A percentile compares a stretch with the other conserved stretches of the same genome.
phyloP scores from a whole-genome alignment of 331 rosid species.

The Dryas integrifolia region DNA sequence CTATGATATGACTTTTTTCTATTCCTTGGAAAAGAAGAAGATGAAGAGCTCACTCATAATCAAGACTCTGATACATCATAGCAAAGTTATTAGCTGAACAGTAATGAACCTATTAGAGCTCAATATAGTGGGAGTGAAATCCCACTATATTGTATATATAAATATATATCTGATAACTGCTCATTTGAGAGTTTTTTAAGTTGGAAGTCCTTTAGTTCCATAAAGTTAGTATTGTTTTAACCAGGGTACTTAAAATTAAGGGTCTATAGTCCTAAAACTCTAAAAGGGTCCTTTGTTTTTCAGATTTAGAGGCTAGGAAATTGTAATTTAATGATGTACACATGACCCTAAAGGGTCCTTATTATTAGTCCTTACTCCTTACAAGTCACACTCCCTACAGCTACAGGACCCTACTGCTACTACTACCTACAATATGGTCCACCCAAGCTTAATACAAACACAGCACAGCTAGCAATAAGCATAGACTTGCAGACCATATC shows the following conservation, averaged over 20 bases:
- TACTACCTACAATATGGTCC: conserved; percentile 14
- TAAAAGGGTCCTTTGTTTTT: no score
- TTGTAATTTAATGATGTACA: no score
- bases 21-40: conserved; percentile 10
- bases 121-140: background rate
- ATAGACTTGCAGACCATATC: conserved; percentile 30
- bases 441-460: conserved; percentile 6
- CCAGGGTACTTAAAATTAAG: no score
- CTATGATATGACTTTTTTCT: conserved; percentile 22
- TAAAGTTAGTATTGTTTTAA: no score
- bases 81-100: no score
- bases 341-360: background rate
- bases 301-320: no score
- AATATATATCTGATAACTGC: no score
- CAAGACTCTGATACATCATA: background rate
- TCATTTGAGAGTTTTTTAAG: no score
- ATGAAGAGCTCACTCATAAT: background rate
- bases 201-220: no score
- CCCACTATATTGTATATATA: background rate
- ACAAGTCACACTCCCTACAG: background rate
- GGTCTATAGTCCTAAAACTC: no score
- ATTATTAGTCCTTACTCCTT: background rate
- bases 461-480: conserved; percentile 11
- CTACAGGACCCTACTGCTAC: background rate
- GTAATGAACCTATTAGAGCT: background rate